Conservation (phyloP, 1,284 basidiomycete genomes). For the Exobasidium rhododendri region DNA sequence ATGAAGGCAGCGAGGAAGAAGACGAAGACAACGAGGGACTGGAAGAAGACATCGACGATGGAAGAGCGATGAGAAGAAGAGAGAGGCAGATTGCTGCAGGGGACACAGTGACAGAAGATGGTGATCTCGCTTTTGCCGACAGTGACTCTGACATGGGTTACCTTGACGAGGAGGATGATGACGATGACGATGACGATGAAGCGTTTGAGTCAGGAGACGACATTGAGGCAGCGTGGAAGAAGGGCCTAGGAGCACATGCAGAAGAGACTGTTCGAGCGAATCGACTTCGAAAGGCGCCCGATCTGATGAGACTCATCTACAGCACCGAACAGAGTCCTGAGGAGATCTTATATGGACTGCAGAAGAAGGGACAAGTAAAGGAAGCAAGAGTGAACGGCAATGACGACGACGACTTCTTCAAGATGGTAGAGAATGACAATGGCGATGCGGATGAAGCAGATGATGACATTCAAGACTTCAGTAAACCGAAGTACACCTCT, state of each 20-base stretch:
- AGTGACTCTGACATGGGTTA: conserved; percentile 53
- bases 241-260: conserved; percentile 67
- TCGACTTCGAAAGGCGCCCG: conserved; percentile 55
- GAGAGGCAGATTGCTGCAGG: conserved; percentile 20
- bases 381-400: conserved; percentile 18
- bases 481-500: conserved; percentile 63
- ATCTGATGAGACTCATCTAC: conserved; percentile 87
- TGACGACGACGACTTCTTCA: conserved; percentile 71
- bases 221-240: conserved; percentile 70
- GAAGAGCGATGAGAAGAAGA: conserved; percentile 22
- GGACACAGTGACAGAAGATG: conserved; percentile 14
- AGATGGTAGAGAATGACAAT: conserved; percentile 52
- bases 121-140: conserved; percentile 51
- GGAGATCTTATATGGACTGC: conserved; percentile 64
- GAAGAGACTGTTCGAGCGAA: conserved; percentile 57
- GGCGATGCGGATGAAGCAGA: conserved; percentile 21
- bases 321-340: conserved; percentile 67
- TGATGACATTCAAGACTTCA: conserved; percentile 67
- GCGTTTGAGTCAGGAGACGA: conserved; percentile 37
- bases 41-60: conserved; percentile 32
- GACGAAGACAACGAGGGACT: conserved; percentile 37
- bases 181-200: conserved; percentile 49
- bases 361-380: conserved; percentile 6
- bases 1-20: conserved; percentile 41
- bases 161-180: conserved; percentile 24